Percentiles rank a stretch among this genome's conserved stretches.
These are phyloP conservation scores for Yamadazyma triangularis DNA, from an alignment of 1,139 yeast species.

Conservation along the genomic window DNA sequence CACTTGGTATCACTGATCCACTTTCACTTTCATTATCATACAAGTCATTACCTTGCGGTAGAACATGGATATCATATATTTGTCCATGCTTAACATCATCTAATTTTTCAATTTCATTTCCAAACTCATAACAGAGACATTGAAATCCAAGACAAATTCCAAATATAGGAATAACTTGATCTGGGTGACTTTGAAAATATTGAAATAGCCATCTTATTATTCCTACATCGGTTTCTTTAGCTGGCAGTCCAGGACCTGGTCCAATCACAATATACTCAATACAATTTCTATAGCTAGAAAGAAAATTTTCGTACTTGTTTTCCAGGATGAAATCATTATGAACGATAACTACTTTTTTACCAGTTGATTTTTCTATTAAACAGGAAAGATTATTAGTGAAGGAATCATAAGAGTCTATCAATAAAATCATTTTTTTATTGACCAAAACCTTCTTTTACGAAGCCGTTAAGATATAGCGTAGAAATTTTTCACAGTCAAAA, in stretches of 20 bases:
- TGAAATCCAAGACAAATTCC: constrained; percentile 97
- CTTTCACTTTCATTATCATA: constrained; percentile 39
- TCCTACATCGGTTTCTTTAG: constrained; percentile 62
- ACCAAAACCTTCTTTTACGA: too few species aligned
- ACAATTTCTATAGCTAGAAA: constrained; percentile 33
- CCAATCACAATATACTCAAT: constrained; percentile 84
- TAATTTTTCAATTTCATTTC: constrained; percentile 52
- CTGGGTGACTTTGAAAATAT: constrained; percentile 17
- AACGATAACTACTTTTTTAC: constrained; percentile 57
- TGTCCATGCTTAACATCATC: constrained; percentile 80
- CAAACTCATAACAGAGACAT: constrained; percentile 65
- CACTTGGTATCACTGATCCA: constrained; percentile 49
- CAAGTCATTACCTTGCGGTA: constrained; percentile 20
- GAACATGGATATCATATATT: constrained; percentile 49
- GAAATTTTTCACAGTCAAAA: too few species aligned
- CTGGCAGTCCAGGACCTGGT: constrained; percentile 97
- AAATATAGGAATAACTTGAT: constrained; percentile 55
- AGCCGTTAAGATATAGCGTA: too few species aligned
- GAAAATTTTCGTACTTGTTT: constrained; percentile 29
- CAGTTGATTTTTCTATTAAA: constrained; percentile 53
- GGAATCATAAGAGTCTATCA: constrained; percentile 92
- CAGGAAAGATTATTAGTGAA: constrained; percentile 79
- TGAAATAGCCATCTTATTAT: constrained; percentile 54
- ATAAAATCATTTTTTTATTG: constrained; percentile 62
- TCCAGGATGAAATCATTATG: constrained; percentile 65